These are phyloP conservation scores for Boletus edulis DNA, from an alignment of 768 basidiomycete genomes.

Conservation along the genomic window DNA sequence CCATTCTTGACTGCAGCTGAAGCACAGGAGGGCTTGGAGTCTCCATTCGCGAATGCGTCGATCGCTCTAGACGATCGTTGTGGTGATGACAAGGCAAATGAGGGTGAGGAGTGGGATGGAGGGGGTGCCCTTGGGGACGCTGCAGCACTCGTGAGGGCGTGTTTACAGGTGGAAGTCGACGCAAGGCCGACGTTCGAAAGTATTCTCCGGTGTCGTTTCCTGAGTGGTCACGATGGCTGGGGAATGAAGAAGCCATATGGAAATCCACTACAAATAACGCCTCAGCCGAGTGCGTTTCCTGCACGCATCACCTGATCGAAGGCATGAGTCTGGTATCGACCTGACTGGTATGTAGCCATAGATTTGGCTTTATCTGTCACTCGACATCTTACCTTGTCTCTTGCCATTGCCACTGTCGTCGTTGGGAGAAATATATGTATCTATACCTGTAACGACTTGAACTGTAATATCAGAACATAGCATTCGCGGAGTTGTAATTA, in stretches of 20 bases:
- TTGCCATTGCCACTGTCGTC: constrained; percentile 5
- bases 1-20: constrained; percentile 90
- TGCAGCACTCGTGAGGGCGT: constrained; percentile 77
- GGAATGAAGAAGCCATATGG: constrained; percentile 35
- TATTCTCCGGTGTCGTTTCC: constrained; percentile 76
- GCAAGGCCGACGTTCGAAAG: constrained; percentile 85
- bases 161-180: constrained; percentile 74
- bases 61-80: constrained; percentile 81
- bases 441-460: neutral
- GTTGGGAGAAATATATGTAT: constrained; percentile 10
- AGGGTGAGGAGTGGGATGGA: constrained; percentile 78
- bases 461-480: too few species aligned
- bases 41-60: constrained; percentile 72
- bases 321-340: constrained; percentile 10
- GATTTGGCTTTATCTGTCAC: constrained; percentile 4
- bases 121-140: constrained; percentile 86
- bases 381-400: neutral
- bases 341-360: constrained; percentile 11
- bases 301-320: constrained; percentile 24
- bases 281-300: constrained; percentile 34
- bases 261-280: constrained; percentile 20
- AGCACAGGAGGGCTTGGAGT: constrained; percentile 79
- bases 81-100: constrained; percentile 64
- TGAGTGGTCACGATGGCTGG: constrained; percentile 81
- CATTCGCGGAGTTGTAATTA: constrained; percentile 15